Percentiles rank a stretch among this genome's conserved stretches.
phyloP scores from a whole-genome alignment of 805 yeast genomes.

The Aciculoconidium aculeatum region DNA sequence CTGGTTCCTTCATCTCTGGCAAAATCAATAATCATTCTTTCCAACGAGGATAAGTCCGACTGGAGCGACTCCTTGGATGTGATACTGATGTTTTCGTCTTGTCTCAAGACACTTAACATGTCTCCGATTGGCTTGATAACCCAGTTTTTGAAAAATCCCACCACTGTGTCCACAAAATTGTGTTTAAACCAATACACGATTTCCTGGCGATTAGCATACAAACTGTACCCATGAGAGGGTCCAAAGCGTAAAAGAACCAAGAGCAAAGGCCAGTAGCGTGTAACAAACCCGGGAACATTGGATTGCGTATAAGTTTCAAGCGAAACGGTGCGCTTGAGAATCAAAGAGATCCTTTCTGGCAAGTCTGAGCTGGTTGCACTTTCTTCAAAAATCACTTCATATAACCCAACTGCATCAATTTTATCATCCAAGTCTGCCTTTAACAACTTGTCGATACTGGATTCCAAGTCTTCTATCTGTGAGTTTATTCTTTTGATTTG shows the following conservation, averaged over 20 bases:
- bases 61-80: constrained; percentile 73
- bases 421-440: constrained; percentile 9
- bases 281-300: too few species aligned
- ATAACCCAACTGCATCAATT: constrained; percentile 7
- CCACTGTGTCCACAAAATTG: constrained; percentile 57
- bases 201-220: constrained; percentile 47
- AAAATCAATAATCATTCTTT: constrained; percentile 82
- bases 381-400: constrained; percentile 9
- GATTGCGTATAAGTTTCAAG: constrained; percentile 28
- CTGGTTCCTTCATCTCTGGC: constrained; percentile 28
- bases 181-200: constrained; percentile 52
- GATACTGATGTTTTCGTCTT: constrained; percentile 75
- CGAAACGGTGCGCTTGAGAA: constrained; percentile 2
- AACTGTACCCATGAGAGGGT: constrained; percentile 40
- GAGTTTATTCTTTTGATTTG: constrained; percentile 16
- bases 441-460: constrained; percentile 20
- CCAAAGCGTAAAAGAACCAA: constrained; percentile 42
- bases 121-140: constrained; percentile 67
- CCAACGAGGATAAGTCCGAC: constrained; percentile 74
- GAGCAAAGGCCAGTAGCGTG: constrained; percentile 65
- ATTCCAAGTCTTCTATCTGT: constrained; percentile 19
- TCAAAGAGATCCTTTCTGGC: too few species aligned
- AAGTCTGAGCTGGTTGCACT: too few species aligned
- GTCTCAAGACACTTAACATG: constrained; percentile 74
- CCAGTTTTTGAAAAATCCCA: constrained; percentile 79